Base-by-base conservation (phyloP, 768 basidiomycete species). In the Xerocomellus amylosporus region DNA sequence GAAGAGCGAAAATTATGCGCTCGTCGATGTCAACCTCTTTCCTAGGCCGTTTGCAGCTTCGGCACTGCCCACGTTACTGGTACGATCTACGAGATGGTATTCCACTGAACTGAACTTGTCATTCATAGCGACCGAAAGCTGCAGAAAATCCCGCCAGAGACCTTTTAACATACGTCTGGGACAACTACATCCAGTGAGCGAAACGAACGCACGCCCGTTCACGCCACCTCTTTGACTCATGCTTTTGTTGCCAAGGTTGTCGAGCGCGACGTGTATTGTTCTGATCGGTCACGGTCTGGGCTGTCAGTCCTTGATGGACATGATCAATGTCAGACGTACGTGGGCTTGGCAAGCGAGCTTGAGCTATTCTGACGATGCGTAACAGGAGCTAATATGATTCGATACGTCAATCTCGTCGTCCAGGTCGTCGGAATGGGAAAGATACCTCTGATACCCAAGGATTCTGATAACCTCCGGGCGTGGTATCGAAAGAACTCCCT, bases 271-370 rank as follows among this genome's bases (percentile, higher is more conserved):
- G 30, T 77, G 83, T 39, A 81, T 99, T 13, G 73, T 98, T 34
- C 66, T 99, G 10, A 82, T 98, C 46, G 93, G 93, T 2, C 91
- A 95, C 64, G 94, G 94, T 12, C 83, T 85, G 2, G 94, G 92
- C 0, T 92, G 90, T 62, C 77, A 82, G 50, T 78, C 86, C 8
- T 64, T 97, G 51, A 84, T 92, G 71, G 81, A 88, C 31, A 77
- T 98, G 44, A 75, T 97, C 17, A 80, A 84, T 41, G 64, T 78
- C 22, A 79, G 95, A 69, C 75, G 94, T 94, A 68, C 45, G 78
- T 70, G 9, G 12, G 30, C n/a, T 33, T 38, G 13, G 38, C 49
- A 36, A 39, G 33, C 15, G 5, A 14, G 34, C 39, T 19, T 15
- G 4, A 36, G 15, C 19, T 8, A 41, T 22, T 58, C 34, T 45